Base-by-base conservation (phyloP, 1,284 basidiomycete species). In the Irpex lacteus region DNA sequence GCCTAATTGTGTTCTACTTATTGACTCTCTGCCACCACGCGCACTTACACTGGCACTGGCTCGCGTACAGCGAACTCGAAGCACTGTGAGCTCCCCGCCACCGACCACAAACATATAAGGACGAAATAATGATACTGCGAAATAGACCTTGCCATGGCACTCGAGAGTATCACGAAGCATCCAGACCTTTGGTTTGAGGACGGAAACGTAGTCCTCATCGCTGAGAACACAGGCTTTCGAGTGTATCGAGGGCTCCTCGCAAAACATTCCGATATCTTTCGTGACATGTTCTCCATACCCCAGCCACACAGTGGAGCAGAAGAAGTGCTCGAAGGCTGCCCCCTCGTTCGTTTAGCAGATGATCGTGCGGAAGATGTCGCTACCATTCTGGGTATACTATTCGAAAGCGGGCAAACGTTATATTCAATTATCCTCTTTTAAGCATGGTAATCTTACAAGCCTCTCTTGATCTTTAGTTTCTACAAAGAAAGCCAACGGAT, bases 201-300 rank as follows among this genome's bases (percentile, higher is more conserved):
- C 67, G 87, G 87, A 4, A 90, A 88, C 67, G 75, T 89, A 36
- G 75, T 89, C 57, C 79, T 89, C 62, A 71, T 86, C 55, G 78
- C 85, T 1, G 81, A 79, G 0, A 73, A 73, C 15, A 79, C 79
- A 11, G 81, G 80, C 0, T 90, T 89, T 78, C 88, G 85, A 65
- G 83, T 90, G 1, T 87, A 90, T 69, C 80, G 81, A 2, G 86
- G 88, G 0, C 84, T 87, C 65, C 79, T 89, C 18, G 80, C 80
- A 60, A 80, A 87, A 3, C 87, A 88, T 65, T 89, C 88, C 0
- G 87, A 88, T 37, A 79, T 90, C 8, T 89, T 89, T 72, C 78
- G 78, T 61, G 83, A 81, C 63, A 74, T 89, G 63, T 82, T 89
- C 52, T 58, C 56, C 19, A 36, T 58, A 18, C 56, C 56, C 13